Evolutionary conservation across 352 stramenopile genomes (phyloP), one percentile per base, ranked within the genome.

Genomic region (Pythium sukuiense): DNA sequence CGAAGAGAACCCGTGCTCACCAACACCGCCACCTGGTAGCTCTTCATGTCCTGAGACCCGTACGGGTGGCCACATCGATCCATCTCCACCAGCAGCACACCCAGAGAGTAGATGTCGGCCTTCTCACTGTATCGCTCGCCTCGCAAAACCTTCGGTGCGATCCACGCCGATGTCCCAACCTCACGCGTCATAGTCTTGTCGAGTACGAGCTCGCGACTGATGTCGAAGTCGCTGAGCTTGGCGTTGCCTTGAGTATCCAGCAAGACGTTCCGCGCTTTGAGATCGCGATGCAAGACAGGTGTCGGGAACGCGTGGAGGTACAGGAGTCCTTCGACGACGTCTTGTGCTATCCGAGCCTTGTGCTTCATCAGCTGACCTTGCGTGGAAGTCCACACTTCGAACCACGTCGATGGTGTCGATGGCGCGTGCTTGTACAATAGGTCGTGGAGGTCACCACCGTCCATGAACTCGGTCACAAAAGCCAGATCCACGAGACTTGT

Each of bases 61-160:
- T 73, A 61, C 46, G 70, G 32, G 32, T 39, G 35, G 67, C 71
- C 12, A 71, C 65, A n/a, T n/a, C n/a, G n/a, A n/a, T n/a, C n/a
- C n/a, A n/a, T n/a, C n/a, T n/a, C n/a, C n/a, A n/a, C n/a, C 20
- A 77, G 53, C 32, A 77, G 27, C 30, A 77, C 67, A 6, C 71
- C 71, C 18, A 77, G 63, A 35, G 67, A 74, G 55, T 77, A 77
- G 20, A 77, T 74, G 37, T 77, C 71, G 2, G 67, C 71, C 62
- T 72, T 74, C 45, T 73, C 67, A 18, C 63, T 70, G 67, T 77
- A 77, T 14, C 67, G 71, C 43, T 72, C 50, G 48, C 71, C 71
- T 16, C 72, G 67, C 16, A 77, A 27, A 1, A 77, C 54, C 46
- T 77, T 66, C 6, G 67, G 71, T 20, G 71, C 71, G 49, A 74